Conservation (phyloP, 78 protist genomes). For the Planoprotostelium fungivorum region DNA sequence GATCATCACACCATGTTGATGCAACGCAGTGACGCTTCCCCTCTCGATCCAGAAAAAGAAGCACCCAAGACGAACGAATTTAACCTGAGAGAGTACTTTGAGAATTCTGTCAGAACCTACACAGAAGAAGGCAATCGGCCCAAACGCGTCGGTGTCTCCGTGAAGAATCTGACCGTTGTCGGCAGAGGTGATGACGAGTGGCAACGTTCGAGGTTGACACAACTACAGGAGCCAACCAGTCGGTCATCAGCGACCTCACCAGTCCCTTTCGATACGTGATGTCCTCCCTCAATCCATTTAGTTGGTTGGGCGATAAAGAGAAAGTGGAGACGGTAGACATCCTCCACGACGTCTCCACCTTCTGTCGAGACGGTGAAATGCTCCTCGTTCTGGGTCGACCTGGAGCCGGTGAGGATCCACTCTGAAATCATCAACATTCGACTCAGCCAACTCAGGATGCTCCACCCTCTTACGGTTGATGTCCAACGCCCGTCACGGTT, state of each 20-base stretch:
- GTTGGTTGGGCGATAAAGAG: background rate
- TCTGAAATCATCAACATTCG: too few species aligned
- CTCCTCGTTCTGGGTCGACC: constrained; percentile 42
- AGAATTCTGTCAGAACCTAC: constrained; percentile 3
- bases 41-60: background rate
- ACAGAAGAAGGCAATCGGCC: constrained; percentile 16
- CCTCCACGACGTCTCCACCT: constrained; percentile 27
- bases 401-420: too few species aligned
- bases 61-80: constrained; percentile 16
- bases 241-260: too few species aligned
- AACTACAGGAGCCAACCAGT: too few species aligned
- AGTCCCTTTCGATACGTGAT: too few species aligned
- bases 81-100: constrained; percentile 21
- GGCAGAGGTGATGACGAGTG: too few species aligned
- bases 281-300: too few species aligned
- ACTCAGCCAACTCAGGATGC: too few species aligned
- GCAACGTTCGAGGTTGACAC: too few species aligned
- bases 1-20: too few species aligned
- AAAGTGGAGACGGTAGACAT: constrained; percentile 41
- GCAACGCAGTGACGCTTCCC: too few species aligned
- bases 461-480: constrained; percentile 25
- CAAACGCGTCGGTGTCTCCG: constrained; percentile 46
- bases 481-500: constrained; percentile 21
- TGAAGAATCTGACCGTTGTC: constrained; percentile 41
- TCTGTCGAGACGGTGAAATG: constrained; percentile 49